A percentile compares a stretch with the other conserved stretches of the same genome.
phyloP scores from a whole-genome alignment of 148 eudicot genomes.

The Camellia lanceoleosa region DNA sequence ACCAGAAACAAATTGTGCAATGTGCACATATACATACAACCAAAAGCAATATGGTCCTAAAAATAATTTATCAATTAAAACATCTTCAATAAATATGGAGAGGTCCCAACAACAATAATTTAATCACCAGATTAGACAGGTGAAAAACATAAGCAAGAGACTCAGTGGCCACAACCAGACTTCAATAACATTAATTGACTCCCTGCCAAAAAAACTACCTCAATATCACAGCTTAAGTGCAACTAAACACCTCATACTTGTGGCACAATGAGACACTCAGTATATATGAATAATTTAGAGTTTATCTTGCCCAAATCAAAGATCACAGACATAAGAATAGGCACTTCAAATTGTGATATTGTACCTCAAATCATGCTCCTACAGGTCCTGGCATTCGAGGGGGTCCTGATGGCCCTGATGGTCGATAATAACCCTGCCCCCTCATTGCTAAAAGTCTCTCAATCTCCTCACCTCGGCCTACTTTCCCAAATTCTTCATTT shows the following conservation, averaged over 20 bases:
- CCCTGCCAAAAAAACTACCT: background rate
- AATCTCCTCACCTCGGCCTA: constrained; percentile 55
- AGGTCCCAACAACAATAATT: background rate
- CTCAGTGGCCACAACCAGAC: background rate
- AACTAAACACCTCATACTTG: background rate
- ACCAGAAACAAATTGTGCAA: too few species aligned
- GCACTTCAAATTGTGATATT: background rate
- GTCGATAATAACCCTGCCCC: constrained; percentile 23
- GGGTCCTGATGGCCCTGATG: constrained; percentile 30
- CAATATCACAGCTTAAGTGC: background rate
- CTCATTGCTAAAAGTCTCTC: constrained; percentile 48
- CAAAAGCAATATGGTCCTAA: background rate
- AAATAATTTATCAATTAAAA: background rate
- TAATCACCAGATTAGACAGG: background rate
- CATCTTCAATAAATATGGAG: background rate
- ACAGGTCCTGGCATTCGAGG: constrained; percentile 19
- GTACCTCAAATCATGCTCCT: constrained; percentile 4
- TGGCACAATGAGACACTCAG: too few species aligned
- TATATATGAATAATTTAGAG: background rate
- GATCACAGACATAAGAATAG: background rate
- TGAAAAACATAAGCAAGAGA: background rate
- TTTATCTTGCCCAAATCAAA: background rate
- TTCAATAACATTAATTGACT: background rate
- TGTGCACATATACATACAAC: too few species aligned
- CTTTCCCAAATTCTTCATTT: constrained; percentile 51